A percentile compares a stretch with the other conserved stretches of the same genome.
These are phyloP conservation scores for Ajuga reptans DNA, from an alignment of 305 asterid genomes.

Conservation along the genomic window DNA sequence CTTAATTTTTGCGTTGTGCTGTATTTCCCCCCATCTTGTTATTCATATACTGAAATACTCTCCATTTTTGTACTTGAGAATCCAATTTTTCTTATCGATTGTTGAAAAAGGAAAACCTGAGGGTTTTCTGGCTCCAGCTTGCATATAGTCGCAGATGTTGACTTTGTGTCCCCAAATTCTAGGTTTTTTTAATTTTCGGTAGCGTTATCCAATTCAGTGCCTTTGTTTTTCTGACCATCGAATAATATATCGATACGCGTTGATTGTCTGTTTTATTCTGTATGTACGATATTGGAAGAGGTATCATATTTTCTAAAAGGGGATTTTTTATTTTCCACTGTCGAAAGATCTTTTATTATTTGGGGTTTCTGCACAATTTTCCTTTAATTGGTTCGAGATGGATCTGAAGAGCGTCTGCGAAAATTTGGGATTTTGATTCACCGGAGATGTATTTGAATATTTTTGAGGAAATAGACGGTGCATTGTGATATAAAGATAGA, in stretches of 20 bases:
- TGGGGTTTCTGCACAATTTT: slow-evolving; percentile 1
- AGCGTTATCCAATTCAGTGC: slow-evolving; percentile 20
- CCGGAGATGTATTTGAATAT: slow-evolving; percentile 7
- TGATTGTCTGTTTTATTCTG: slow-evolving; percentile 2
- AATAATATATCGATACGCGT: slow-evolving; percentile 11
- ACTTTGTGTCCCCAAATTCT: slow-evolving; percentile 24
- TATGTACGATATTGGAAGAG: not conserved
- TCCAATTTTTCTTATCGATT: not conserved
- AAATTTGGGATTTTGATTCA: slow-evolving; percentile 26
- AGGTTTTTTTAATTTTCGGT: not conserved
- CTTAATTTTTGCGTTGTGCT: not conserved
- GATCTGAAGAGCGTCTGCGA: slow-evolving; percentile 30
- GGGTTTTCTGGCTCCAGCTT: slow-evolving; percentile 23
- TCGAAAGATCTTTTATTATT: not conserved
- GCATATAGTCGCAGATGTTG: slow-evolving; percentile 27
- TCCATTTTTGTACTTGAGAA: not conserved
- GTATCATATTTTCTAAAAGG: not conserved
- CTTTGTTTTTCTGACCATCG: slow-evolving; percentile 9
- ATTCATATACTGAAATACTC: slow-evolving; percentile 17
- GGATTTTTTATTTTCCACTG: not conserved
- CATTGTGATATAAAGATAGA: slow-evolving; percentile 20
- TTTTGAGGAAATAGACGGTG: slow-evolving; percentile 7
- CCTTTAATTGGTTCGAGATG: slow-evolving; percentile 8
- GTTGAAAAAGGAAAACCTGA: slow-evolving; percentile 17
- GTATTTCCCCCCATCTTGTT: slow-evolving; percentile 11